Base-by-base conservation (phyloP, 495 filamentous ascomycete species). In the Penicillium canescens region DNA sequence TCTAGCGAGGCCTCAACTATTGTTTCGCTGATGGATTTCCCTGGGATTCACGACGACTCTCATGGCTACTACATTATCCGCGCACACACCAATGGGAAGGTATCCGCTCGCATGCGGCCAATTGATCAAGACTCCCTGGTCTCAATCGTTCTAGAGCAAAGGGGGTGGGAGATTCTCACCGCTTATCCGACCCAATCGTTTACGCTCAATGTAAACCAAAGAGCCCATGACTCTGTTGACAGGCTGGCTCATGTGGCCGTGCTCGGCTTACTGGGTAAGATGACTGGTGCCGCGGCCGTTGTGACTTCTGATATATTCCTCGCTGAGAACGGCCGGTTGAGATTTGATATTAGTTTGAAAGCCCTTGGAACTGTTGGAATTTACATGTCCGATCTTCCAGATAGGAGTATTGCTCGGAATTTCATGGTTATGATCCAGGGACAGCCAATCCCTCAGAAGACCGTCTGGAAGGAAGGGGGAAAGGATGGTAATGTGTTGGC, bases 221-320 rank as follows among this genome's bases (percentile, higher is more conserved):
- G 55, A 1, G 36, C 42, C 11, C 43, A 42, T 11, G 12, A 28
- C 6, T 55, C 31, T 9, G 34, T 26, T 5, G 37, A 46, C 31
- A 54, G n/a, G 4, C 44, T 54, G 8, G 73, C 68, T 11, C 61
- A 79, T 41, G 69, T 90, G 11, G 87, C 87, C 1, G 82, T 87
- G n/a, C 68, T 98, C 3, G 94, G 94, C 9, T 72, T 98, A 3
- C 56, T 96, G 20, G 89, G 81, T 13, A 96, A 96, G 66, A 95
- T 98, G 86, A 91, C 91, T 3, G 94, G 91, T 7, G 84, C 85
- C 2, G 92, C 89, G 0, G 94, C 91, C 0, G 75, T 97, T 12
- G 61, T 87, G 2, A 72, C 66, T 8, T 85, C 76, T 11, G 75
- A 78, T n/a, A 78, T 84, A 12, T 77, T 73, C 21, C 60, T 84